Conservation (phyloP, 441 rosid species). For the Corymbia citriodora region DNA sequence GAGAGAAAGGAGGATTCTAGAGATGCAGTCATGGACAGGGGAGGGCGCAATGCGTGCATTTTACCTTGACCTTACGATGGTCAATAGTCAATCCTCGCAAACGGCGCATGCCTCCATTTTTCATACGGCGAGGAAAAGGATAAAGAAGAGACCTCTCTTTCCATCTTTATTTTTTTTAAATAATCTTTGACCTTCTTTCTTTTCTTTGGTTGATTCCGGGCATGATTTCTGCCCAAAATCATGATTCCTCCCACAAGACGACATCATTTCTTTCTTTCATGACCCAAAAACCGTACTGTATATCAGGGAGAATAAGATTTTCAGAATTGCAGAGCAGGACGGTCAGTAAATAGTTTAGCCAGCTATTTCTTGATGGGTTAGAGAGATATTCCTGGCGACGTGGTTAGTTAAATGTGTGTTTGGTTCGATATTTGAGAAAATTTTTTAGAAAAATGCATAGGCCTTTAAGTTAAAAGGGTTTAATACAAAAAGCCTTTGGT, state of each 20-base stretch:
- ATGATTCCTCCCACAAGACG: not conserved
- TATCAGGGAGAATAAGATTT: not conserved
- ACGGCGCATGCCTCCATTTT: not conserved
- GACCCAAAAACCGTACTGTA: not conserved
- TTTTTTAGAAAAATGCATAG: no score
- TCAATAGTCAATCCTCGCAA: not conserved
- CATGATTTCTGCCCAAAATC: not conserved
- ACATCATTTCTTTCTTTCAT: not conserved
- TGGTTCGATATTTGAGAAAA: no score
- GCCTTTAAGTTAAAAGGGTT: no score
- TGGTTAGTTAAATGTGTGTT: not conserved
- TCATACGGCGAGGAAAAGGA: not conserved
- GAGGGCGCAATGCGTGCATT: not conserved
- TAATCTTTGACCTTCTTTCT: not conserved
- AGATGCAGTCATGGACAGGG: not conserved
- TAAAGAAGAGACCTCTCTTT: not conserved
- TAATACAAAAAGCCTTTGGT: no score
- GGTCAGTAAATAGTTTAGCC: not conserved
- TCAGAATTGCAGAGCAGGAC: not conserved
- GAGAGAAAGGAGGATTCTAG: not conserved
- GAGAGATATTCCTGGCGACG: not conserved
- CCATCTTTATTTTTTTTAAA: not conserved
- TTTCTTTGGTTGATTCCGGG: not conserved
- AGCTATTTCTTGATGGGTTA: not conserved
- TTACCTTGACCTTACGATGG: not conserved